Percentiles rank a stretch among this genome's conserved stretches.
These are phyloP conservation scores for Blastomyces parvus DNA, from an alignment of 2,329 filamentous ascomycete genomes.

Conservation along the genomic window DNA sequence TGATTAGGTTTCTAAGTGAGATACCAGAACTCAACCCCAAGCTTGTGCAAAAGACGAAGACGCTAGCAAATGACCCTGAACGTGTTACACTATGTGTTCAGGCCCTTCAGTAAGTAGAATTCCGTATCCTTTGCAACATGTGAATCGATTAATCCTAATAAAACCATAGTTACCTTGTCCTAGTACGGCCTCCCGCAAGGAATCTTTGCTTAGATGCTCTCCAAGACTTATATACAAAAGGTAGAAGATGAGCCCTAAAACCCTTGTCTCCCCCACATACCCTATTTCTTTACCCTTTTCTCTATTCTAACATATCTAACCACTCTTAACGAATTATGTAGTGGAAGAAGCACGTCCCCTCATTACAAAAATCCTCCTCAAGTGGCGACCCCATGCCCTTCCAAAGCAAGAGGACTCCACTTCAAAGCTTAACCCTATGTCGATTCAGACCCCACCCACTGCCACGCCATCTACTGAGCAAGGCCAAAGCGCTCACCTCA, in stretches of 20 bases:
- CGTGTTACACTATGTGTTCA: slow-evolving; percentile 50
- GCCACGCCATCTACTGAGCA: background rate
- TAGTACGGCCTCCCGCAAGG: slow-evolving; percentile 51
- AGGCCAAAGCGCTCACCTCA: background rate
- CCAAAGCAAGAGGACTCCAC: slow-evolving; percentile 9
- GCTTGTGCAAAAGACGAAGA: slow-evolving; percentile 62
- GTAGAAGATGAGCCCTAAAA: slow-evolving; percentile 27
- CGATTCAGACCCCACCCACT: background rate
- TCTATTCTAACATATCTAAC: slow-evolving; percentile 8
- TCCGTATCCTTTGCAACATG: slow-evolving; percentile 5
- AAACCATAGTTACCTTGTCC: slow-evolving; percentile 42
- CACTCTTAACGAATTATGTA: slow-evolving; percentile 15
- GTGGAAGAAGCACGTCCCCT: slow-evolving; percentile 40
- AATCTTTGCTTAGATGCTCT: slow-evolving; percentile 49
- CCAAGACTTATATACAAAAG: slow-evolving; percentile 49
- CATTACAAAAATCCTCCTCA: slow-evolving; percentile 45
- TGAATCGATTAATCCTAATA: background rate
- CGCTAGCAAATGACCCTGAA: slow-evolving; percentile 54
- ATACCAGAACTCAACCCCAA: slow-evolving; percentile 66
- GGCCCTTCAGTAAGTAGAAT: slow-evolving; percentile 44
- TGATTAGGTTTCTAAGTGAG: slow-evolving; percentile 86
- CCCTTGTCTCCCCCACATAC: no score
- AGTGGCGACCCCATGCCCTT: slow-evolving; percentile 43
- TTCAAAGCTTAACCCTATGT: slow-evolving; percentile 4
- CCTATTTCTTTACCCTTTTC: background rate